These are phyloP conservation scores for Suhomyces anneliseae DNA, from an alignment of 1,139 yeast genomes.

Conservation along the genomic window DNA sequence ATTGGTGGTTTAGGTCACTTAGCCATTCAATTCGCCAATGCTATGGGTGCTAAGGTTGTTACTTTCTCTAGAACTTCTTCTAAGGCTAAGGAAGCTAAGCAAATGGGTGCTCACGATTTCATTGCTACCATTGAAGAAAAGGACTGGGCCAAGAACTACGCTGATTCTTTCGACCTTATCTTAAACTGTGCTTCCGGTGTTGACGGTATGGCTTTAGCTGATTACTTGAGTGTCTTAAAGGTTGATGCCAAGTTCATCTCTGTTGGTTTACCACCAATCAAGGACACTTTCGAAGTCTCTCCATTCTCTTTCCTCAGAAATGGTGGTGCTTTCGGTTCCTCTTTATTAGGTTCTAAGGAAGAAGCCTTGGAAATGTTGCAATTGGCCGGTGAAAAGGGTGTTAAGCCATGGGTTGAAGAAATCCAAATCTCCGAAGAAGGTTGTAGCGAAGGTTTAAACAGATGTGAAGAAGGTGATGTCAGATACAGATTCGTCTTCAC, in stretches of 20 bases:
- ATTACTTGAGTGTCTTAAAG: constrained; percentile 33
- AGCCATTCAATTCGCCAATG: constrained; percentile 42
- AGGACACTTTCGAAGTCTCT: constrained; percentile 26
- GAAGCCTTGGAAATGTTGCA: constrained; percentile 42
- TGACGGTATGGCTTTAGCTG: constrained; percentile 29
- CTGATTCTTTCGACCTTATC: constrained; percentile 45
- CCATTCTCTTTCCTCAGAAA: constrained; percentile 30
- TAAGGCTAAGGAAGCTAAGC: constrained; percentile 36
- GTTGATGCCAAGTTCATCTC: constrained; percentile 52
- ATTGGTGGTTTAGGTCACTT: constrained; percentile 51
- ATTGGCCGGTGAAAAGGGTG: constrained; percentile 38
- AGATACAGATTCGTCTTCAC: constrained; percentile 21
- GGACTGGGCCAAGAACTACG: constrained; percentile 31
- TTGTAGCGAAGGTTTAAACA: constrained; percentile 30
- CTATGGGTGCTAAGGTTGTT: constrained; percentile 42
- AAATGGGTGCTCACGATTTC: constrained; percentile 42
- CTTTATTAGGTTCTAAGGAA: constrained; percentile 37
- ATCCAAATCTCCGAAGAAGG: constrained; percentile 37
- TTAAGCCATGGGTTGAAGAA: constrained; percentile 46
- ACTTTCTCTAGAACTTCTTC: constrained; percentile 40
- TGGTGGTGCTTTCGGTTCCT: constrained; percentile 34
- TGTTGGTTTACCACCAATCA: constrained; percentile 51
- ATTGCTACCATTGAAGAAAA: constrained; percentile 39
- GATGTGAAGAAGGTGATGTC: constrained; percentile 27
- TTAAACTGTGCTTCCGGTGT: constrained; percentile 50